phyloP scores from a whole-genome alignment of 192 early-diverging fungal genomes.

The Podila epicladia region DNA sequence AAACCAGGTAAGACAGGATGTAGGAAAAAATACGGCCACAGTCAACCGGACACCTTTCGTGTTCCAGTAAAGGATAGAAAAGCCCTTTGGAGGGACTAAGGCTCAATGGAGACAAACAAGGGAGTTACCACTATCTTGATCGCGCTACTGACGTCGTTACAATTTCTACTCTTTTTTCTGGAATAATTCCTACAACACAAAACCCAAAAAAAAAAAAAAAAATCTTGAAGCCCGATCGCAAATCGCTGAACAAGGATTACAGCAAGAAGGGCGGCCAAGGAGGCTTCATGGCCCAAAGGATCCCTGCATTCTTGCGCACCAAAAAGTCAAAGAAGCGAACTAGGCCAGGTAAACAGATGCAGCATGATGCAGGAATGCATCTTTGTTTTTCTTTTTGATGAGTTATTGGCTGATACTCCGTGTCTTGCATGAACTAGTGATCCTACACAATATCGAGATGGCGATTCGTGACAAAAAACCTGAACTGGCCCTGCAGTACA shows the following conservation, averaged over 20 bases:
- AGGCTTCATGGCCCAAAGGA: constrained; percentile 46
- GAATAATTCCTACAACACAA: background rate
- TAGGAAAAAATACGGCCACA: background rate
- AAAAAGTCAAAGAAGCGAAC: constrained; percentile 48
- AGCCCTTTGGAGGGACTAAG: too few relatives aligned
- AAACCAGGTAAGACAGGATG: constrained; percentile 41
- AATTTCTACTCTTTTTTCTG: background rate
- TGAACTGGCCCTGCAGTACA: constrained; percentile 48
- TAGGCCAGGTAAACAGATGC: constrained; percentile 20
- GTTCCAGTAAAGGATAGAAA: background rate
- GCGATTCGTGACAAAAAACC: constrained; percentile 54
- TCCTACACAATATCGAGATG: constrained; percentile 53
- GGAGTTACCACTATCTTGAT: too few relatives aligned
- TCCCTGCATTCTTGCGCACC: constrained; percentile 40
- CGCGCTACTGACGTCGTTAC: too few relatives aligned
- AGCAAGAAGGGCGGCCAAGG: constrained; percentile 30
- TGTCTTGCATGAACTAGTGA: constrained; percentile 17
- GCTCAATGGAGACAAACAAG: too few relatives aligned
- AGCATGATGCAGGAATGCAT: background rate
- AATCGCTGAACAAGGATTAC: constrained; percentile 38
- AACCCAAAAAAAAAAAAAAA: background rate
- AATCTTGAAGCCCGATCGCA: constrained; percentile 42
- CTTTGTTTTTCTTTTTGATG: background rate
- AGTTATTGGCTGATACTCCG: too few relatives aligned
- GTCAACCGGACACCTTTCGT: background rate